Conservation (phyloP, 1,284 basidiomycete species). For the Inonotus obliquus region DNA sequence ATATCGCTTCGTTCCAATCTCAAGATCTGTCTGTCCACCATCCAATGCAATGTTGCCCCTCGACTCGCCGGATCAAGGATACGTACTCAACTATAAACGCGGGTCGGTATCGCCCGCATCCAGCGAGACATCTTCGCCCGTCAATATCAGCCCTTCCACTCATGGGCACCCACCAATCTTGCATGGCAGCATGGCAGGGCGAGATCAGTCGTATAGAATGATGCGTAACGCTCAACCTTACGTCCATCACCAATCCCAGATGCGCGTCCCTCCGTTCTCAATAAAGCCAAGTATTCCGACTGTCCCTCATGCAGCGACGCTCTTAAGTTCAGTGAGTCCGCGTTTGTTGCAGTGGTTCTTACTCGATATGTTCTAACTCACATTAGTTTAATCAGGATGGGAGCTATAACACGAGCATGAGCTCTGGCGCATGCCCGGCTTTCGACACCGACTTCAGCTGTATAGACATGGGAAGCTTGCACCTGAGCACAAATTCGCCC, state of each 20-base stretch:
- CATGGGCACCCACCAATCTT: not conserved
- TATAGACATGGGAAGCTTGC: not conserved
- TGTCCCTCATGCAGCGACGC: not conserved
- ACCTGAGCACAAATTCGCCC: not conserved
- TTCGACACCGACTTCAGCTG: not conserved
- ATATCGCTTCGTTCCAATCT: constrained; percentile 12
- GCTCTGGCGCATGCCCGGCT: not conserved
- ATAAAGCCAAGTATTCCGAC: not conserved
- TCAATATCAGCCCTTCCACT: not conserved
- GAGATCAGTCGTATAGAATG: not conserved
- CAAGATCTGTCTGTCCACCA: not conserved
- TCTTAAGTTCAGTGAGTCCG: not conserved
- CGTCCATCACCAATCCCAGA: not conserved
- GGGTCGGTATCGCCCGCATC: not conserved
- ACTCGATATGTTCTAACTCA: too few relatives aligned
- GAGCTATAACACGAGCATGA: not conserved
- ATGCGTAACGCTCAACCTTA: not conserved
- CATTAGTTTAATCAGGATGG: not conserved
- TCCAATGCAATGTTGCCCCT: not conserved
- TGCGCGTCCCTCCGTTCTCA: not conserved
- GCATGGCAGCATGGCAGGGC: not conserved
- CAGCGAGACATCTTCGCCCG: not conserved
- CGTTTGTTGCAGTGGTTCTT: not conserved
- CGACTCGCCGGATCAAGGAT: not conserved
- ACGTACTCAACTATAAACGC: not conserved